These are phyloP conservation scores for Rhizophagus sp. DNA, from an alignment of 192 early-diverging fungal genomes.

Conservation along the genomic window DNA sequence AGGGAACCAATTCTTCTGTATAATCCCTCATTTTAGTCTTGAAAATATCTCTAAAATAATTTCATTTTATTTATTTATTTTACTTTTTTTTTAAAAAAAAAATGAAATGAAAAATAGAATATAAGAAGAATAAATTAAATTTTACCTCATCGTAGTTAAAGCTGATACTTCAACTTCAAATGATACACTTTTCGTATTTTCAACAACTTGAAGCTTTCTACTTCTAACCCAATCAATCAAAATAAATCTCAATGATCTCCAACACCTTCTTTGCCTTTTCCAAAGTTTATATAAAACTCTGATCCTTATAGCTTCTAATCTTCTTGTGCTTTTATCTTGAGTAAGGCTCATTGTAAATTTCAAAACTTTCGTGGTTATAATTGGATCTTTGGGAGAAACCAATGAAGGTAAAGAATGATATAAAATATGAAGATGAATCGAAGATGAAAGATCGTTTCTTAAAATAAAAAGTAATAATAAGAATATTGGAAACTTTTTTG, in stretches of 20 bases:
- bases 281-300: slow-evolving; percentile 47
- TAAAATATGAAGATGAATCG: slow-evolving; percentile 44
- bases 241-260: slow-evolving; percentile 52
- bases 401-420: slow-evolving; percentile 47
- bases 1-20: slow-evolving; percentile 51
- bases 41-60: slow-evolving; percentile 47
- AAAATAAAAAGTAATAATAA: slow-evolving; percentile 50
- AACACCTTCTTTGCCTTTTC: slow-evolving; percentile 51
- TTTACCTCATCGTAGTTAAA: slow-evolving; percentile 51
- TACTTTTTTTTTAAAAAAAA: neutral
- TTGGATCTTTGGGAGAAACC: slow-evolving; percentile 46
- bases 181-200: slow-evolving; percentile 35
- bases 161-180: slow-evolving; percentile 53
- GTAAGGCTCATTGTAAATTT: slow-evolving; percentile 45
- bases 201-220: slow-evolving; percentile 34
- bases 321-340: slow-evolving; percentile 22
- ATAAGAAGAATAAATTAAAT: neutral
- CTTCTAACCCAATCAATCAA: slow-evolving; percentile 52
- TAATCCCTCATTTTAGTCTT: slow-evolving; percentile 41
- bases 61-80: no score
- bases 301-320: slow-evolving; percentile 48
- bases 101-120: neutral
- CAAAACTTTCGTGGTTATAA: slow-evolving; percentile 51
- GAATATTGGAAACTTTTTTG: slow-evolving; percentile 45
- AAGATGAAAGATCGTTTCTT: slow-evolving; percentile 35